These are phyloP conservation scores for Sugiyamaella americana DNA, from an alignment of 805 yeast genomes.

Conservation along the genomic window DNA sequence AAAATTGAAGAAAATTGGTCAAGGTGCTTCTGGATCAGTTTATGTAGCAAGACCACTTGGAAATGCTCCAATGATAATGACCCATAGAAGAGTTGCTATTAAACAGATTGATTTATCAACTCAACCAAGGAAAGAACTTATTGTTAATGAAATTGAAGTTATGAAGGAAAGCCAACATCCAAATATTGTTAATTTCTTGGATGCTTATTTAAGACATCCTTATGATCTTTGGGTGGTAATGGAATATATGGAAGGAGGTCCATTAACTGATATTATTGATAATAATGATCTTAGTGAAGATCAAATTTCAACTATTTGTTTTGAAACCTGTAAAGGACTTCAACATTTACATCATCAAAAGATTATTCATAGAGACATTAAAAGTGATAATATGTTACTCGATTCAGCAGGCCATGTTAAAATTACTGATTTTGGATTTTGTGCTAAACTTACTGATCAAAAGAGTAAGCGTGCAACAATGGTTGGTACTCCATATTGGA, in stretches of 20 bases:
- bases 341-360: constrained; percentile 85
- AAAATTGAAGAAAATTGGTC: constrained; percentile 76
- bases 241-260: constrained; percentile 99
- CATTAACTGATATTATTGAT: constrained; percentile 90
- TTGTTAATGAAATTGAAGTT: constrained; percentile 90
- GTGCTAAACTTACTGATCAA: constrained; percentile 84
- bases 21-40: constrained; percentile 98
- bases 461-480: constrained; percentile 89
- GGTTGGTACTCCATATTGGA: constrained; percentile 99
- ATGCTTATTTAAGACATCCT: constrained; percentile 64
- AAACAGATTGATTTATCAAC: constrained; percentile 93
- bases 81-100: constrained; percentile 63
- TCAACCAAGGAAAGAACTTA: constrained; percentile 93
- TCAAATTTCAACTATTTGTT: constrained; percentile 91
- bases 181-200: constrained; percentile 91
- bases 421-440: constrained; percentile 92
- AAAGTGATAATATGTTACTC: constrained; percentile 85
- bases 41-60: constrained; percentile 70
- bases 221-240: constrained; percentile 84
- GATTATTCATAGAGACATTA: constrained; percentile 92
- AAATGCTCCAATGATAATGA: constrained; percentile 26
- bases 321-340: constrained; percentile 83
- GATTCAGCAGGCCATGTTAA: constrained; percentile 84
- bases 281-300: constrained; percentile 86
- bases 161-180: constrained; percentile 89